Conservation (phyloP, 306 rosid species). For the Rosa lucieae region DNA sequence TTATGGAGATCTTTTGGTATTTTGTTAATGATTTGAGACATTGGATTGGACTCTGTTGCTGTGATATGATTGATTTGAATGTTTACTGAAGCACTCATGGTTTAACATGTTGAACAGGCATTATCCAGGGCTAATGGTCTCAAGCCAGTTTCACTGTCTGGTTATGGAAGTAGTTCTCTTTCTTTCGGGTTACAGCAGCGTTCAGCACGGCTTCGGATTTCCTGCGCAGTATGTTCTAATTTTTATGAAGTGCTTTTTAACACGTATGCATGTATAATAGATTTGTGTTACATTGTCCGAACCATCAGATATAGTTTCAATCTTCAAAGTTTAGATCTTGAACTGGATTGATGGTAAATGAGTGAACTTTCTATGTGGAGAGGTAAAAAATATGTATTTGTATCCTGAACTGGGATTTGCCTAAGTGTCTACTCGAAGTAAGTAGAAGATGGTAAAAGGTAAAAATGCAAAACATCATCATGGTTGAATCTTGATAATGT, state of each 20-base stretch:
- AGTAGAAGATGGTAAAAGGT: background rate
- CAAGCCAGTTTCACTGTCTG: slow-evolving; percentile 33
- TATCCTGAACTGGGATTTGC: background rate
- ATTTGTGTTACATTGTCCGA: background rate
- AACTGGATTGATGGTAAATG: background rate
- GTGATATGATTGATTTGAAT: background rate
- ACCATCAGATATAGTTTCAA: background rate
- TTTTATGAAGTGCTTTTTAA: slow-evolving; percentile 15
- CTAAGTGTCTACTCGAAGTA: background rate
- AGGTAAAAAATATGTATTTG: background rate
- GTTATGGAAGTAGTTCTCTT: slow-evolving; percentile 41
- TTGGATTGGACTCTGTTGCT: background rate
- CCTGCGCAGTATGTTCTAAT: slow-evolving; percentile 57
- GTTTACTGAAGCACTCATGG: slow-evolving; percentile 14
- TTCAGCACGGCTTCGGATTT: slow-evolving; percentile 40
- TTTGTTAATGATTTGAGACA: background rate
- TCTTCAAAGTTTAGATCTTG: background rate
- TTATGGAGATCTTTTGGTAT: background rate
- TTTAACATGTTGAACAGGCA: slow-evolving; percentile 41
- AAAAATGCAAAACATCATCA: background rate
- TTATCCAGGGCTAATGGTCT: slow-evolving; percentile 21
- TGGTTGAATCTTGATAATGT: slow-evolving; percentile 3
- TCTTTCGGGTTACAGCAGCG: slow-evolving; percentile 34
- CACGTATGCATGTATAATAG: background rate
- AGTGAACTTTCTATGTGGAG: background rate